Conservation (phyloP, 345 rosid species). For the Orychophragmus violaceus region DNA sequence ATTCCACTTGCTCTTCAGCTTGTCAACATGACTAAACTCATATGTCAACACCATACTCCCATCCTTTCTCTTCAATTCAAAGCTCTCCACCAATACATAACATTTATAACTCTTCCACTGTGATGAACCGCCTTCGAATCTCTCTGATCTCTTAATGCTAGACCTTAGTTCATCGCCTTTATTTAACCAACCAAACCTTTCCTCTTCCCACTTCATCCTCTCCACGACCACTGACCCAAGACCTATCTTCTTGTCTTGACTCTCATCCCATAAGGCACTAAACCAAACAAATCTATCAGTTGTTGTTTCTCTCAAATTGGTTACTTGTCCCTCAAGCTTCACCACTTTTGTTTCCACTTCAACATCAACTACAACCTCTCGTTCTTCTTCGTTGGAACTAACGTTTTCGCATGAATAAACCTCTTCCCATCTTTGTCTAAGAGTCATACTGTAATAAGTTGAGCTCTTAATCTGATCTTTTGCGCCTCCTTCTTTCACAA, state of each 20-base stretch:
- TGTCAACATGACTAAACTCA: constrained; percentile 46
- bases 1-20: constrained; percentile 37
- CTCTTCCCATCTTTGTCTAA: constrained; percentile 54
- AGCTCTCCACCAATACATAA: constrained; percentile 55
- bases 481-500: constrained; percentile 36
- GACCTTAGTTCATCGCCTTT: constrained; percentile 14
- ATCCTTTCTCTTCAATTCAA: constrained; percentile 53
- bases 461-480: constrained; percentile 39
- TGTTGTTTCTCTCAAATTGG: not conserved
- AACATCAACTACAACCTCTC: constrained; percentile 28
- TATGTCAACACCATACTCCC: constrained; percentile 38
- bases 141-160: constrained; percentile 31
- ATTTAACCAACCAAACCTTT: constrained; percentile 40
- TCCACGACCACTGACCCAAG: constrained; percentile 37
- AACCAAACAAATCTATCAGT: constrained; percentile 41
- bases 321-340: constrained; percentile 27
- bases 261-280: not conserved
- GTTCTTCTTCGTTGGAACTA: not conserved
- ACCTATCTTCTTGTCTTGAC: constrained; percentile 32
- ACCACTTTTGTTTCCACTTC: constrained; percentile 34
- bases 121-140: constrained; percentile 3
- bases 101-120: constrained; percentile 50
- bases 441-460: constrained; percentile 45
- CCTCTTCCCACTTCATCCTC: constrained; percentile 54
- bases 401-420: constrained; percentile 33